phyloP scores from a whole-genome alignment of 129 eudicot genomes.

The Helianthus annuus region HanXRQr2.0-SUNRISE NC_035433.2:117680697-117681196 shows the following conservation, averaged over 20 bases:
- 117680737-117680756: too few relatives aligned
- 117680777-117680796: too few relatives aligned
- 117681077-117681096: conserved; percentile 1
- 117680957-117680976: not conserved
- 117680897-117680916: too few relatives aligned
- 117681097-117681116: not conserved
- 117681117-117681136: not conserved
- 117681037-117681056: not conserved
- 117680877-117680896: too few relatives aligned
- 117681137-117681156: not conserved
- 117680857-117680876: too few relatives aligned
- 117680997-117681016: not conserved
- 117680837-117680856: too few relatives aligned
- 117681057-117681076: not conserved
- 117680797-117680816: too few relatives aligned
- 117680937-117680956: not conserved
- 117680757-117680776: too few relatives aligned
- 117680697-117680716: too few relatives aligned
- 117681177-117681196: not conserved
- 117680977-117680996: not conserved
- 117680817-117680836: too few relatives aligned
- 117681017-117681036: not conserved
- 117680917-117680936: not conserved
- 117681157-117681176: not conserved
- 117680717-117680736: too few relatives aligned